Base-by-base conservation (phyloP, 148 eudicot species). In the Chenopodium quinoa region DNA sequence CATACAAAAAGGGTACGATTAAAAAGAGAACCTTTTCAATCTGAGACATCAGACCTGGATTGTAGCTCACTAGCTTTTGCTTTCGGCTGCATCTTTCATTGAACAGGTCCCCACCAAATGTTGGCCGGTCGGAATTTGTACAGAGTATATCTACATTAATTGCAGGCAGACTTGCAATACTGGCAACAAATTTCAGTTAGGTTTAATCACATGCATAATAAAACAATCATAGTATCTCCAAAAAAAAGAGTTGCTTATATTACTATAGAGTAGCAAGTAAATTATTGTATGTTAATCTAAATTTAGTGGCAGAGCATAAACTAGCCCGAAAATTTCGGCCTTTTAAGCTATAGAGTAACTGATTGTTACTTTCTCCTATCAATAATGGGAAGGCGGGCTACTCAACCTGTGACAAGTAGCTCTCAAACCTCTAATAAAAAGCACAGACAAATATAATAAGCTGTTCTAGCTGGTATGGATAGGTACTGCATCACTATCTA, bases 11-110 rank as follows among this genome's bases (percentile, higher is more conserved):
- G 67, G 14, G 69, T 56, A 73, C 29, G 63, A 40, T 40, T 1
- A 56, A 73, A 78, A 84, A 78, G 48, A 19, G 16, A 47, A 79
- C 81, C 78, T 81, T 80, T 80, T 71, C 72, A 80, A 70, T 79
- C 27, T 68, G 82, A 79, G 79, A 79, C 79, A 83, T 70, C n/a
- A 75, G 86, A 69, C 69, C 82, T 75, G 74, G 83, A 79, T 69
- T 84, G 25, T 84, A 60, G 80, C 78, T 80, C 74, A 67, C 69
- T 71, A n/a, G 72, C 74, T 80, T 80, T 84, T 81, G 76, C 84
- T 84, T 84, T 81, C 81, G 83, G 81, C 81, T 73, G 78, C 75
- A 74, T 77, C 63, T 65, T 50, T 8, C 73, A 52, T 74, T 54
- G 78, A 34, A 14, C 50, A 72, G 84, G 84, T 77, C 86, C 86